Evolutionary conservation across 83 land plant genomes (phyloP).

Genomic region (Thuja plicata): DNA sequence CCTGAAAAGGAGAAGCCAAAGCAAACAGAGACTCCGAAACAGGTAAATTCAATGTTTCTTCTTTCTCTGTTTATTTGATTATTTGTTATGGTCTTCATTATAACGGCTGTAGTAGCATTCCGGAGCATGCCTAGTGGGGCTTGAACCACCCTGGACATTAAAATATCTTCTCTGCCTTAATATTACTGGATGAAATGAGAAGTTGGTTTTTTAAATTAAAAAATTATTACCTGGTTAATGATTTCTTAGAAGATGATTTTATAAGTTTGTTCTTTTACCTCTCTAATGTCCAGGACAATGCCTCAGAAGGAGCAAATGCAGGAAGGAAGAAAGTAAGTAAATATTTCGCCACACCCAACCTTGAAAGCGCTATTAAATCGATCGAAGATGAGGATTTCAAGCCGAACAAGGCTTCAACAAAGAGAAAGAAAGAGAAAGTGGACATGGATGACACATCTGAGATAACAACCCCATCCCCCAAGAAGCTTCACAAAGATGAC

Average conservation of each 20-base stretch:
- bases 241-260: neutral
- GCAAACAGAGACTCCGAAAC: conserved; percentile 12
- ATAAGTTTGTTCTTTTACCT: neutral
- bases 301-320: conserved; percentile 9
- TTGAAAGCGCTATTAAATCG: conserved; percentile 18
- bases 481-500: conserved; percentile 38
- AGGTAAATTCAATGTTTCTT: conserved; percentile 9
- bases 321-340: conserved; percentile 74
- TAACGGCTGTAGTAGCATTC: neutral
- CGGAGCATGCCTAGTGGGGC: neutral
- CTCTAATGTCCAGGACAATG: neutral
- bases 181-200: neutral
- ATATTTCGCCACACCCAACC: conserved; percentile 47
- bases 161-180: neutral
- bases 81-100: neutral
- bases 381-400: conserved; percentile 27
- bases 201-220: neutral
- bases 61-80: neutral
- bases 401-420: conserved; percentile 30
- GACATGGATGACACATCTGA: conserved; percentile 17
- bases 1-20: conserved; percentile 20
- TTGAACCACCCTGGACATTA: neutral
- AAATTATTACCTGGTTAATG: too few species aligned
- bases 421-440: conserved; percentile 38
- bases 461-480: conserved; percentile 26